Evolutionary conservation across 495 filamentous ascomycete genomes (phyloP).

Genomic region (Antarctomyces pellizariae): DNA sequence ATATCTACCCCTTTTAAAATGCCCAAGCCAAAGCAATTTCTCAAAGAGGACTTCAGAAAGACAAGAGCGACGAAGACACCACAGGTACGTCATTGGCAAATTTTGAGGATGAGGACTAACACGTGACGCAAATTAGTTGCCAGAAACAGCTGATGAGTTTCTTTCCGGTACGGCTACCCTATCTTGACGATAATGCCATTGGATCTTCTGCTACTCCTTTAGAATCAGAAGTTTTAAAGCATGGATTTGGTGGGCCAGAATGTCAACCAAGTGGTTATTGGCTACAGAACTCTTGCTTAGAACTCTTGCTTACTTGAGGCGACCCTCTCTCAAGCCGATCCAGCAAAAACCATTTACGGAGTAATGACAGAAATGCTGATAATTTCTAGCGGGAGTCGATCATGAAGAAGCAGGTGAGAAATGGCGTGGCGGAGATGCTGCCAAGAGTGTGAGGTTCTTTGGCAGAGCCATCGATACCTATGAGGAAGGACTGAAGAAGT

Average conservation of each 20-base stretch:
- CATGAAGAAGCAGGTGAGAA: slow-evolving; percentile 48
- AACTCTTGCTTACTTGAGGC: too few relatives aligned
- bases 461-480: slow-evolving; percentile 40
- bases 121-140: slow-evolving; percentile 16
- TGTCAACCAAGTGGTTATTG: too few relatives aligned
- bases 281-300: too few relatives aligned
- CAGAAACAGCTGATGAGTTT: slow-evolving; percentile 36
- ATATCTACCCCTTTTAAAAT: too few relatives aligned
- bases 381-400: slow-evolving; percentile 31
- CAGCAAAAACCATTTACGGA: background rate
- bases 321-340: too few relatives aligned
- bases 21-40: slow-evolving; percentile 28
- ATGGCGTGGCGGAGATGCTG: slow-evolving; percentile 48
- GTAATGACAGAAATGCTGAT: slow-evolving; percentile 1
- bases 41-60: slow-evolving; percentile 24
- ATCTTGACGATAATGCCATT: background rate
- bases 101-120: slow-evolving; percentile 4
- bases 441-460: slow-evolving; percentile 38
- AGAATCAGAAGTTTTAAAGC: slow-evolving; percentile 3
- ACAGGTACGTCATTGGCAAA: slow-evolving; percentile 3
- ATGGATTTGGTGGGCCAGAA: too few relatives aligned
- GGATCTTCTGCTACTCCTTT: background rate
- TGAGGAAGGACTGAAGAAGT: slow-evolving; percentile 30
- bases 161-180: slow-evolving; percentile 22
- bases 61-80: slow-evolving; percentile 12